Evolutionary conservation across 768 basidiomycete genomes (phyloP).

Genomic region (Rhizopogon rudus): DNA sequence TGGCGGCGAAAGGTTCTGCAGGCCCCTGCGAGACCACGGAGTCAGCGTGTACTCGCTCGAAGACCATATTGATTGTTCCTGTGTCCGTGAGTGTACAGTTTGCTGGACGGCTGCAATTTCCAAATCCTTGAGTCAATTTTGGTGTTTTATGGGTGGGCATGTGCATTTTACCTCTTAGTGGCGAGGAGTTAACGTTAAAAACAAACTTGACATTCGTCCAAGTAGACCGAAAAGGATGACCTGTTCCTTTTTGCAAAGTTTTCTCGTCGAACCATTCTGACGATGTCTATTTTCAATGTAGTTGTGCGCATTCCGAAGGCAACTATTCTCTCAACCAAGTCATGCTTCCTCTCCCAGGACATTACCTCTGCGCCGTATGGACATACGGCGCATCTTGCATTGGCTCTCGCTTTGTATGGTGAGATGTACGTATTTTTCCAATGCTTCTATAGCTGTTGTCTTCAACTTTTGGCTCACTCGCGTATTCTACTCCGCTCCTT

Average conservation of each 20-base stretch:
- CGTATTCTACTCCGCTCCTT: slow-evolving; percentile 1
- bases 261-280: not conserved
- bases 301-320: slow-evolving; percentile 64
- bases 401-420: slow-evolving; percentile 58
- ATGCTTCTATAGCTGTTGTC: not conserved
- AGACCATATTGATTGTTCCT: slow-evolving; percentile 14
- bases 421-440: slow-evolving; percentile 49
- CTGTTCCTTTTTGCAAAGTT: not conserved
- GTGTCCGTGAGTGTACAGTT: slow-evolving; percentile 22
- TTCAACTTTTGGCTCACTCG: not conserved
- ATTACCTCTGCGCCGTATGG: slow-evolving; percentile 49
- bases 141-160: not conserved
- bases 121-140: not conserved
- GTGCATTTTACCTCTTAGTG: not conserved
- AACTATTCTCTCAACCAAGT: slow-evolving; percentile 56
- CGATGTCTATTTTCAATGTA: slow-evolving; percentile 21
- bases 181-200: not conserved
- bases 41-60: slow-evolving; percentile 21
- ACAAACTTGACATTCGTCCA: not conserved
- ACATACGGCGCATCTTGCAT: slow-evolving; percentile 51
- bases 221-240: not conserved
- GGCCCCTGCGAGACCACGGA: slow-evolving; percentile 10
- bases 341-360: slow-evolving; percentile 41
- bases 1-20: slow-evolving; percentile 2
- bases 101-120: not conserved